These are phyloP conservation scores for Fraxinus latifolia DNA, from an alignment of 305 asterid genomes.

Conservation along the genomic window DNA sequence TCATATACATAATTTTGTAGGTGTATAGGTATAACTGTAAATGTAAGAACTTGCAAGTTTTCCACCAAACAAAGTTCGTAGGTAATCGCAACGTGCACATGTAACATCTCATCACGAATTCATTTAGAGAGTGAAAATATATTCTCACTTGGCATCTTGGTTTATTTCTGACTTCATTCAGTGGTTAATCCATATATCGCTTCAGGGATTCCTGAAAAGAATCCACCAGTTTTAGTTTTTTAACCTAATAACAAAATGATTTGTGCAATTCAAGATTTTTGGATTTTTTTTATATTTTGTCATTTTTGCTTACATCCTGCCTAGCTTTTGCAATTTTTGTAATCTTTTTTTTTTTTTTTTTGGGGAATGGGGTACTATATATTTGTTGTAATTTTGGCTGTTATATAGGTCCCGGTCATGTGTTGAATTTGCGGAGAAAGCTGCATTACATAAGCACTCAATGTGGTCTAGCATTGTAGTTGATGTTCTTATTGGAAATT, in stretches of 20 bases:
- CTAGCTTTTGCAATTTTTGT: slow-evolving; percentile 1
- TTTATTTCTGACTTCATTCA: neutral
- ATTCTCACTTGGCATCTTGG: slow-evolving; percentile 1
- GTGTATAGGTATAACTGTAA: neutral
- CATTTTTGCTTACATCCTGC: slow-evolving; percentile 9
- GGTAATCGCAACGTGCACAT: neutral
- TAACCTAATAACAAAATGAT: neutral
- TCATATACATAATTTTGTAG: neutral
- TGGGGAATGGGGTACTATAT: slow-evolving; percentile 12
- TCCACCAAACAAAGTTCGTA: neutral
- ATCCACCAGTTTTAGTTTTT: slow-evolving; percentile 4
- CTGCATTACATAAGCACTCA: slow-evolving; percentile 61
- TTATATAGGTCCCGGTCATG: slow-evolving; percentile 63
- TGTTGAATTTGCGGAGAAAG: slow-evolving; percentile 79
- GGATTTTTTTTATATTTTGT: neutral
- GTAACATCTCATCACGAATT: neutral
- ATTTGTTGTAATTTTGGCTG: slow-evolving; percentile 24
- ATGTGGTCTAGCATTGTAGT: slow-evolving; percentile 71
- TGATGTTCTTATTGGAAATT: slow-evolving; percentile 71
- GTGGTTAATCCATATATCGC: neutral
- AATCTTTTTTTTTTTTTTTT: neutral
- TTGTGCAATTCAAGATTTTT: neutral
- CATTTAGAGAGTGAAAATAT: neutral
- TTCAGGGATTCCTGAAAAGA: neutral
- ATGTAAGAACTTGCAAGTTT: neutral